Conservation (phyloP, 805 yeast species). For the Ogataea pini region DNA sequence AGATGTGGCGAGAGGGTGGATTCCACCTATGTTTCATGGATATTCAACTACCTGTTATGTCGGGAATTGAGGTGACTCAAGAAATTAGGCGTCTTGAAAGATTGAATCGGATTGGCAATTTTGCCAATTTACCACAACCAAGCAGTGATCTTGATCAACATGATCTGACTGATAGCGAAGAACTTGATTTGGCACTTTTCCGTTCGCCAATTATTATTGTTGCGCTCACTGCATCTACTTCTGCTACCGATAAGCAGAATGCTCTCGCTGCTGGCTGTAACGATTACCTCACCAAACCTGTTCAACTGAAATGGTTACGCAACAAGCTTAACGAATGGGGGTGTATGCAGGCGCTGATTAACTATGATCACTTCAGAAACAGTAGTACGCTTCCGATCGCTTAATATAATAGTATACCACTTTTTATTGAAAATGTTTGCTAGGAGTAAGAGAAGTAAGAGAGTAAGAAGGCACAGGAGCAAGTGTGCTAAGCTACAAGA, state of each 20-base stretch:
- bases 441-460: not conserved
- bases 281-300: constrained; percentile 95
- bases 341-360: constrained; percentile 96
- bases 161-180: constrained; percentile 43
- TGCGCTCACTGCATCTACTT: constrained; percentile 91
- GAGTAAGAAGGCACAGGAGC: not conserved
- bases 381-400: constrained; percentile 14
- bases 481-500: not conserved
- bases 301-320: constrained; percentile 89
- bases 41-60: constrained; percentile 92
- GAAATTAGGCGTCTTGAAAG: constrained; percentile 86
- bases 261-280: constrained; percentile 98
- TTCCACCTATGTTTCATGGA: constrained; percentile 96
- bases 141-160: constrained; percentile 12
- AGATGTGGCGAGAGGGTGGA: constrained; percentile 93
- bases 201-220: constrained; percentile 96
- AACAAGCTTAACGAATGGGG: constrained; percentile 98
- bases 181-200: constrained; percentile 61
- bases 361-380: constrained; percentile 87
- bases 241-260: constrained; percentile 80
- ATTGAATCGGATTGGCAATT: constrained; percentile 74
- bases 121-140: constrained; percentile 28
- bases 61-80: constrained; percentile 93
- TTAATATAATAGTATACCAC: constrained; percentile 2
- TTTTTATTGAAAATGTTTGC: not conserved